Base-by-base conservation (phyloP, 345 rosid species). In the Theobroma cacao region DNA sequence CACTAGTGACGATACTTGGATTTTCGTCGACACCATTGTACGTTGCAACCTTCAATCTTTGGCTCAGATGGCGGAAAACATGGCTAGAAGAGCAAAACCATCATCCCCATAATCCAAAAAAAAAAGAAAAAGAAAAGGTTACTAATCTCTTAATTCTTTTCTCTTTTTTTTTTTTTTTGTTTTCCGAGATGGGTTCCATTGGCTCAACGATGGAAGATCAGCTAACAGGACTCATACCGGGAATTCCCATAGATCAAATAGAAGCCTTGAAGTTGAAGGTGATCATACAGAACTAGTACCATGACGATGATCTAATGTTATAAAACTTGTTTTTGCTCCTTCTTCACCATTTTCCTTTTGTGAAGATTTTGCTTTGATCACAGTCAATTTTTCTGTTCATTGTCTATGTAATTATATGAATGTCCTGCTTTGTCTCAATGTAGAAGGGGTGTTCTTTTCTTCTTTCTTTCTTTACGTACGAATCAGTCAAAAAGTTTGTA, bases 41-140 rank as follows among this genome's bases (percentile, higher is more conserved):
- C 87, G 94, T 69, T 96, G 97, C 90, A 96, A 96, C 83, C 84
- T 96, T 82, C 94, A 87, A 22, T 92, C 98, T 48, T 72, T 96
- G 82, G 94, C 98, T 68, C 92, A 84, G 77, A 84, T 88, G 58
- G 90, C 94, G 2, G 89, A 82, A 83, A 89, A 81, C 40, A 82
- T 80, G 88, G 82, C 86, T 18, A 79, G 70, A 73, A 81, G n/a
- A n/a, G 31, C 30, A 13, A 12, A 64, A 9, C 34, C 15, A 22
- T 18, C 38, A 22, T 9, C 82, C 6, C 31, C 52, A 48, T 67
- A 72, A 66, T 13, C 31, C 12, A 22, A 34, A 13, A 15, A 1
- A 17, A 41, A 22, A 26, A 26, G 9, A 22, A 22, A 2, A 56
- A 68, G 14, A 30, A 6, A 0, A 26, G 4, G 3, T 30, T 14